Conservation (phyloP, 1,139 yeast genomes). For the Insectozyma bohioensis region DNA sequence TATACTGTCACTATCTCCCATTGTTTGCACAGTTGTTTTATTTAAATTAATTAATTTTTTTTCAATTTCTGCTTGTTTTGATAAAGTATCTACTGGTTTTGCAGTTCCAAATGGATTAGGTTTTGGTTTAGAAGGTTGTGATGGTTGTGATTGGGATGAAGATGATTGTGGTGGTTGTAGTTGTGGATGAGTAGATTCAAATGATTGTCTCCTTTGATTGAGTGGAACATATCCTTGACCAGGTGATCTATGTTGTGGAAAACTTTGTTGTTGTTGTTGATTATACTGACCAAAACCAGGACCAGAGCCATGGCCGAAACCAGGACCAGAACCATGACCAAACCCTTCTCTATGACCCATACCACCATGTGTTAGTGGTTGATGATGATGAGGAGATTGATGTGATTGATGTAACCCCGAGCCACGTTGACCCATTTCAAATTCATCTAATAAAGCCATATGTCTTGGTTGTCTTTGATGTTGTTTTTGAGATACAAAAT, state of each 20-base stretch:
- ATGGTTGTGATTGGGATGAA: neutral
- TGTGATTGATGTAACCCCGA: conserved; percentile 3
- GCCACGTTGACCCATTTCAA: conserved; percentile 13
- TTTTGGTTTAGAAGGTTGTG: conserved; percentile 23
- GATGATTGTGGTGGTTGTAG: conserved; percentile 12
- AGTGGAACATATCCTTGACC: no score
- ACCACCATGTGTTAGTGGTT: conserved; percentile 3
- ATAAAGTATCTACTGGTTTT: conserved; percentile 44
- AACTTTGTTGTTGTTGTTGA: conserved; percentile 6
- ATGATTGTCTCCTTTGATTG: conserved; percentile 11
- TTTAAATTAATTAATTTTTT: conserved; percentile 50
- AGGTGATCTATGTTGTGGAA: conserved; percentile 6
- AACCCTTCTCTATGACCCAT: no score
- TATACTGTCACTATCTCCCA: conserved; percentile 30
- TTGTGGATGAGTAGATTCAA: conserved; percentile 10
- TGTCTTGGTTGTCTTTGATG: conserved; percentile 19
- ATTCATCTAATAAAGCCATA: conserved; percentile 16
- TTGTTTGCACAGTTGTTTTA: conserved; percentile 57
- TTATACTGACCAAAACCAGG: no score
- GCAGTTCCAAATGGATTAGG: conserved; percentile 49
- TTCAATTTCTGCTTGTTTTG: conserved; percentile 43
- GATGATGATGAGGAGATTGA: conserved; percentile 9
- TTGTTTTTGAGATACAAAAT: conserved; percentile 26
- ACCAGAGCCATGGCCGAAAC: no score
- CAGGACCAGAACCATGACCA: no score